Conservation (phyloP, 768 basidiomycete genomes). For the Trametes coccinea region DNA sequence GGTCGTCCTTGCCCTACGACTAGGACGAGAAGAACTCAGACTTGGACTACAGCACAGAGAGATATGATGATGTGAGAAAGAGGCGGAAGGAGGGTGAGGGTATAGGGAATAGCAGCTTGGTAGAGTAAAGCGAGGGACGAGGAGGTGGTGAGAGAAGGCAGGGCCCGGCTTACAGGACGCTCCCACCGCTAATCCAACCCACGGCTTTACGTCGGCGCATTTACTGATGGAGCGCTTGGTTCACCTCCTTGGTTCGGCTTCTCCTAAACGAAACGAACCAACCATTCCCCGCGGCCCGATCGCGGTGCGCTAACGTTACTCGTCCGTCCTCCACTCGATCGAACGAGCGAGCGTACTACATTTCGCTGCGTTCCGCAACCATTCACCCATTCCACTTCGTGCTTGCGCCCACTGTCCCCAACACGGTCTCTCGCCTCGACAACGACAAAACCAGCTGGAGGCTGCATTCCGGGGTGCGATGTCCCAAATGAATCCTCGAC, state of each 20-base stretch:
- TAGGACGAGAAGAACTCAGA: background rate
- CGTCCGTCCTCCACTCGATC: background rate
- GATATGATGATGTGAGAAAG: background rate
- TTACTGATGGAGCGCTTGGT: background rate
- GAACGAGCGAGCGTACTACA: background rate
- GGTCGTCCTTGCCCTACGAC: background rate
- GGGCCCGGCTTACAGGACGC: constrained; percentile 1
- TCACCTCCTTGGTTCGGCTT: background rate
- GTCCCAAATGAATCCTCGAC: constrained; percentile 22
- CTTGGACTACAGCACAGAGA: constrained; percentile 3
- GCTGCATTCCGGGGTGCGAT: constrained; percentile 1
- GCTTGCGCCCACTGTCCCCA: constrained; percentile 4
- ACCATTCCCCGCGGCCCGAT: background rate
- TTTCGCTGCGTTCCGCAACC: background rate
- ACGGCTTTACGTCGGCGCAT: no score
- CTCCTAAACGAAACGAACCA: background rate
- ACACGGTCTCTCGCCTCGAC: background rate
- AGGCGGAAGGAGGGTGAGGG: constrained; percentile 10
- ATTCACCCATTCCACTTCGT: background rate
- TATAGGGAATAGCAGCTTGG: background rate
- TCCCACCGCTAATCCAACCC: background rate
- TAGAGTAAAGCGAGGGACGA: constrained; percentile 2
- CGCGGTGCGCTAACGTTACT: no score
- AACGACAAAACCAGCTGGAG: background rate
- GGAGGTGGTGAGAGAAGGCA: constrained; percentile 14